Evolutionary conservation across 2,329 filamentous ascomycete species (phyloP).

Genomic region (Venturiaceae sp.): DNA sequence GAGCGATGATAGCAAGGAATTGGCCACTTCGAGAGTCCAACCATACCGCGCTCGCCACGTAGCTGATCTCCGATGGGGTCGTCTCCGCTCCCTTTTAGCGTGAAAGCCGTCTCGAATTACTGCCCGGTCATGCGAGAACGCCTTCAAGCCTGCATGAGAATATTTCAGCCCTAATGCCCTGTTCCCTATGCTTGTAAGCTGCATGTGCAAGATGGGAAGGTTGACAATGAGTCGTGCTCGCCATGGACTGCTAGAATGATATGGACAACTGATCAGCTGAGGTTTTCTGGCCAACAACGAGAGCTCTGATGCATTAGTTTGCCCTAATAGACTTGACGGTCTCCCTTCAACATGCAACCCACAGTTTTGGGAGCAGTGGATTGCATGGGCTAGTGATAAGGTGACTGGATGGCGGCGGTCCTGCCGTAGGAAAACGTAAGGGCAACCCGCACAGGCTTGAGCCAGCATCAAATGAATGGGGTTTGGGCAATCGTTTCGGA

Average conservation of each 20-base stretch:
- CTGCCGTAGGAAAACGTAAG: constrained; percentile 1
- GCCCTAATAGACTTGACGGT: not conserved
- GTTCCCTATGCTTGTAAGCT: constrained; percentile 28
- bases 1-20: constrained; percentile 2
- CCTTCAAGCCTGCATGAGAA: constrained; percentile 32
- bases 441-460: not conserved
- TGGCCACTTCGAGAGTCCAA: constrained; percentile 18
- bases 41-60: constrained; percentile 39
- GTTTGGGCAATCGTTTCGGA: not conserved
- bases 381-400: constrained; percentile 6
- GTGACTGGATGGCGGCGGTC: constrained; percentile 1
- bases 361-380: not conserved
- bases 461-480: not conserved
- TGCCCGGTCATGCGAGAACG: constrained; percentile 33
- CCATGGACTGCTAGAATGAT: constrained; percentile 21
- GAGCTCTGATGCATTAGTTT: constrained; percentile 2
- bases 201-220: constrained; percentile 24
- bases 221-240: constrained; percentile 25
- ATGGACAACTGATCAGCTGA: constrained; percentile 11
- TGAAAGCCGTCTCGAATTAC: constrained; percentile 30
- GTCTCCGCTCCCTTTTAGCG: constrained; percentile 37
- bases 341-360: not conserved
- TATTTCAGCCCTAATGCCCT: constrained; percentile 29
- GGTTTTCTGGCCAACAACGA: constrained; percentile 16
- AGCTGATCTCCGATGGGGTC: constrained; percentile 40